Evolutionary conservation across 768 basidiomycete species (phyloP).

Genomic region (Rubroboletus satanas): DNA sequence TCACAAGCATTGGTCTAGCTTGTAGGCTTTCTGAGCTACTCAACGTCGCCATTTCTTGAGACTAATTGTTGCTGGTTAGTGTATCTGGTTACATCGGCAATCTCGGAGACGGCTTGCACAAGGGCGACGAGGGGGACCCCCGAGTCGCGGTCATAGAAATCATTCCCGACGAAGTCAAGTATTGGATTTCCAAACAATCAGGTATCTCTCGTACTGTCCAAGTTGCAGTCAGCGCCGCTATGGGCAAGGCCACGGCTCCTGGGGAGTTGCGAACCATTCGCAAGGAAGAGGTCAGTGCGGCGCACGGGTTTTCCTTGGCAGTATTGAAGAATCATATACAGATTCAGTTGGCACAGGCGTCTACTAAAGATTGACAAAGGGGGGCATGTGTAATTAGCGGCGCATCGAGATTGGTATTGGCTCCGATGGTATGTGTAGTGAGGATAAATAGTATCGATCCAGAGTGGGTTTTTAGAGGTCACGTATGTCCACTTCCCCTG

Average conservation of each 20-base stretch:
- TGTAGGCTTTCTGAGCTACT: constrained; percentile 31
- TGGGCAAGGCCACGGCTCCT: constrained; percentile 60
- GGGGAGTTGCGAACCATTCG: constrained; percentile 78
- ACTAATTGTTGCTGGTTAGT: constrained; percentile 32
- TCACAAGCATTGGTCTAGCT: constrained; percentile 59
- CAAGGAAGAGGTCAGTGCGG: constrained; percentile 57
- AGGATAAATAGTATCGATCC: background rate
- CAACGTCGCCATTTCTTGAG: background rate
- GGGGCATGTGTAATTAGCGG: background rate
- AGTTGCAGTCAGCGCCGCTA: constrained; percentile 52
- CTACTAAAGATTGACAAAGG: constrained; percentile 9
- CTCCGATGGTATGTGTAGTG: constrained; percentile 14
- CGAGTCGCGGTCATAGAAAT: constrained; percentile 78
- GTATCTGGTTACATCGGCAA: constrained; percentile 81
- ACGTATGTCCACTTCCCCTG: constrained; percentile 20
- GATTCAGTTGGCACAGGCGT: constrained; percentile 16
- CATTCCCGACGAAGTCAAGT: constrained; percentile 74
- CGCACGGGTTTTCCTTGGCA: background rate
- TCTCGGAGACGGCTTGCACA: constrained; percentile 79
- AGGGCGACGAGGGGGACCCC: constrained; percentile 76
- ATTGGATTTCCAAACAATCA: constrained; percentile 69
- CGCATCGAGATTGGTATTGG: constrained; percentile 1
- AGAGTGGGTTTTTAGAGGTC: background rate
- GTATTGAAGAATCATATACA: constrained; percentile 4
- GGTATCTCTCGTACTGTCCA: constrained; percentile 56